Base-by-base conservation (phyloP, 2,329 filamentous ascomycete species). In the Zymoseptoria ardabiliae region DNA sequence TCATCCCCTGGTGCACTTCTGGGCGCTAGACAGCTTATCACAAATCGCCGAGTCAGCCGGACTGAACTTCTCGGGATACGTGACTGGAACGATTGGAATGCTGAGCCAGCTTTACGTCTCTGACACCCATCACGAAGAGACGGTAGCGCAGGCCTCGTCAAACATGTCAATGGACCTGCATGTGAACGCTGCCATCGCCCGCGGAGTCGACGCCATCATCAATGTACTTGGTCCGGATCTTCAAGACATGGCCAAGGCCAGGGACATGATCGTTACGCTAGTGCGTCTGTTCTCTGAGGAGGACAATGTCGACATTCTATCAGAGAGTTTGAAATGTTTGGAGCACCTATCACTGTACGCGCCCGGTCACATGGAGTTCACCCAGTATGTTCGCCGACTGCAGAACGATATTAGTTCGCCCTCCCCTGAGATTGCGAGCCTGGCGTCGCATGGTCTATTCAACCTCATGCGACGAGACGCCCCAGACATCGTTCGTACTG, bases 141-240 rank as follows among this genome's bases (percentile, higher is more conserved):
- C 90, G 21, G 80, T 85, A 3, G 89, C 89, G 1, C 79, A 90
- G 49, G 86, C 91, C 7, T 91, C 90, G 0, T 97, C 94, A 69
- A 97, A 96, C 71, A 82, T 96, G 41, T 92, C 97, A 74, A 81
- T 95, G 67, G 90, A 94, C 58, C 80, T 92, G 22, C 87, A 90
- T 5, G 93, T 93, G 0, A 85, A 88, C 1, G 87, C 91, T 20
- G 89, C 91, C 1, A 87, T 97, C 62, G 88, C 90, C 30, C 86
- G 91, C 67, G 96, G 91, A 66, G 87, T 97, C 28, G 92, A 97
- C 74, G 94, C 92, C n/a, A 81, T 96, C 22, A 91, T 99, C 76
- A 97, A 97, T 67, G 94, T 99, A 9, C 82, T 99, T 10, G 94
- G 94, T 0, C 94, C 94, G 0, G 95, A 99, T 74, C 78, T 99